Evolutionary conservation across 2,329 filamentous ascomycete genomes (phyloP), one percentile per base, ranked within the genome.

Genomic region (Aspergillus carbonarius): DNA sequence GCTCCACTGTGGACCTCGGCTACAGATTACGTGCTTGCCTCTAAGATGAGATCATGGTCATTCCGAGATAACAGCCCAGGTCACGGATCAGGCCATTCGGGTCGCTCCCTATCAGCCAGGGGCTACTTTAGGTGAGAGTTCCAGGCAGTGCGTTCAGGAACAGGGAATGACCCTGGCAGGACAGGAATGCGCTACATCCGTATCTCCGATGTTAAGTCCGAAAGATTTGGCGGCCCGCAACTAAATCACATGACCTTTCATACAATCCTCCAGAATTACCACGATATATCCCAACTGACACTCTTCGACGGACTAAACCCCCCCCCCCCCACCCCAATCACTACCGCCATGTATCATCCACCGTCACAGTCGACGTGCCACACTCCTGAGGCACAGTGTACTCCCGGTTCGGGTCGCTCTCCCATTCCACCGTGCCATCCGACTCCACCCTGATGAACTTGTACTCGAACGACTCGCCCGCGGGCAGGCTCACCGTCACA

Each of bases 361-460:
- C 61, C 4, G 70, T 74, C 5, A 68, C 65, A 18, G 68, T 66
- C 1, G 68, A 71, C 3, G 67, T 64, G 5, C 61, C 64, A 59
- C 78, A 79, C 15, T 60, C 69, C n/a, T 64, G 66, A 3, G 75
- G 74, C 12, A 81, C 75, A 4, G 72, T 77, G 59, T 75, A 79
- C 12, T 60, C 66, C 37, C 74, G 72, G 61, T 81, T 79, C 1
- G 76, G 72, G 60, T 88, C 87, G 46, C 75, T 78, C 77, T 91
- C 88, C 88, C 88, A 91, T 6, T 73, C 78, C 10, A 89, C 74
- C 0, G 75, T 75, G 1, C 85, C 83, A 66, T 84, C 81, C 59
- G 79, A 78, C 42, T 42, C 51, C 13, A 88, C 79, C 25, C 83
- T 82, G 64, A 91, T 83, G 67, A 85, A 92, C 78, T 91, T 91